Base-by-base conservation (phyloP, 352 stramenopile genomes). In the Phytopythium ostracodes region DNA sequence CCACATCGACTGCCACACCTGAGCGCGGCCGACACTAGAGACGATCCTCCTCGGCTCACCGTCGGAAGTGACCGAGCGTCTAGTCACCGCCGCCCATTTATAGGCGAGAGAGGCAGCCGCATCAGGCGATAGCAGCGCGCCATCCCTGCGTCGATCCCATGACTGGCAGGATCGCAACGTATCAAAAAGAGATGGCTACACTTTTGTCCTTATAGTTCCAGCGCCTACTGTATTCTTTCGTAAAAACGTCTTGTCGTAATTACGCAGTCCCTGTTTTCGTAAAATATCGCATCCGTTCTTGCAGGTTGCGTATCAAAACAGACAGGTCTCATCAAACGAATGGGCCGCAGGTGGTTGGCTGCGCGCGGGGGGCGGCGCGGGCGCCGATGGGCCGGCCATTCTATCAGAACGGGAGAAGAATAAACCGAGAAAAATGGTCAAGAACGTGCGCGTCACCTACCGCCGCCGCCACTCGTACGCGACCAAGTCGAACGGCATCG, bases 401-500 rank as follows among this genome's bases (percentile, higher is more conserved):
- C 75, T 68, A 82, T 80, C 76, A 79, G 68, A 88, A 88, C 76
- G 76, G 79, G 77, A 87, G 79, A 89, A 87, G 68, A 81, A 76
- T 65, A 62, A 84, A 81, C 83, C 57, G 71, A 56, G 76, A 73
- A 85, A 81, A 63, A 97, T 97, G 90, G 87, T 93, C 69, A 93
- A 94, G 82, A 96, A 99, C 84, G 86, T 92, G 72, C 89, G 97
- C 75, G 96, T 98, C 72, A 98, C 93, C 52, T 98, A 98, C 79
- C 77, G 84, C 63, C 91, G 94, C 80, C 91, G 97, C 65, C 97
- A 99, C 86, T 97, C 92, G 72, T 99, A 99, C 86, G 92, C 92
- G 70, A 99, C 97, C 72, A 79, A 79, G 72, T 98, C 88, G 31
- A 98, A 99, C 81, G 84, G 82, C 69, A 92, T 98, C 67, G 87